Conservation (phyloP, 1,284 basidiomycete species). For the Pyrrhoderma noxium region DNA sequence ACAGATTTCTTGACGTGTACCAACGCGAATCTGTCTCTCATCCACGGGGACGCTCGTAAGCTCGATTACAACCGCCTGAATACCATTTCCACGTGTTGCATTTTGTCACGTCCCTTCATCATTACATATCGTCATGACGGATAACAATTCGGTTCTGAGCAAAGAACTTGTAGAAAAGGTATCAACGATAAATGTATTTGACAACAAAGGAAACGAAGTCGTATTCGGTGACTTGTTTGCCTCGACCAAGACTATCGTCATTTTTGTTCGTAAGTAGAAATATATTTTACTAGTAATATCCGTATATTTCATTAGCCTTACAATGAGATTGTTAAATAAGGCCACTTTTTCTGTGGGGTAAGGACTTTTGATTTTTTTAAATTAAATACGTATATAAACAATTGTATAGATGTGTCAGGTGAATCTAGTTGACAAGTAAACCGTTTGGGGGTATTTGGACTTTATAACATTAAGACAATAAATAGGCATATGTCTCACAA, state of each 20-base stretch:
- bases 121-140: too few species aligned
- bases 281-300: constrained; percentile 12
- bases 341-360: constrained; percentile 64
- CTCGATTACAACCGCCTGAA: too few species aligned
- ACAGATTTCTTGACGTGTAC: too few species aligned
- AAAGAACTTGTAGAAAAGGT: constrained; percentile 2
- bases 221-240: constrained; percentile 45
- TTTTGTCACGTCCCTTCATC: too few species aligned
- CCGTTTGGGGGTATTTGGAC: neutral
- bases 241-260: constrained; percentile 45
- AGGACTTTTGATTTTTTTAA: too few species aligned
- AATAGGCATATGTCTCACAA: constrained; percentile 46
- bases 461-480: neutral
- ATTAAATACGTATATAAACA: too few species aligned
- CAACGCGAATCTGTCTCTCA: too few species aligned
- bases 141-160: neutral
- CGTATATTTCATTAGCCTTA: neutral
- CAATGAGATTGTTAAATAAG: constrained; percentile 26
- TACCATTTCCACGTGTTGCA: too few species aligned
- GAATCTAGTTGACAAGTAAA: constrained; percentile 9
- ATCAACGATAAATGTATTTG: constrained; percentile 27
- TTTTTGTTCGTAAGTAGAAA: constrained; percentile 52
- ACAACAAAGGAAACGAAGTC: constrained; percentile 37
- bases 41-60: too few species aligned
- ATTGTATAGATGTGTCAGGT: constrained; percentile 36